Percentiles rank a stretch among this genome's conserved stretches.
Conservation (phyloP, 371 early-diverging fungal genomes). For the Rhizomucor pusillus region DNA sequence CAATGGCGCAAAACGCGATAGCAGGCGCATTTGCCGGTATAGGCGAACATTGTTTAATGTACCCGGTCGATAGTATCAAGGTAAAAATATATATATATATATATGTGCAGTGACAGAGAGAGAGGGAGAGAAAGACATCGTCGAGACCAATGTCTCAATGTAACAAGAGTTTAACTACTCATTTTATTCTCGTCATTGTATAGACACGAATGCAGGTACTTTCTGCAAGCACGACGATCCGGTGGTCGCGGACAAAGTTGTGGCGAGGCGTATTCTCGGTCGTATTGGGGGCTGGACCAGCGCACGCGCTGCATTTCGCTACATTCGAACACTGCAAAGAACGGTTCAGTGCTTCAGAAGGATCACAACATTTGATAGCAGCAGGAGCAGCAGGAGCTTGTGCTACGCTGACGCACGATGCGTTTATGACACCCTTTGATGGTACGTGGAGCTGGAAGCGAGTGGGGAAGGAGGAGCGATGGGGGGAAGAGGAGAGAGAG, state of each 20-base stretch:
- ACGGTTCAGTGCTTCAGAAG: constrained; percentile 47
- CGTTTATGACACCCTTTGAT: constrained; percentile 94
- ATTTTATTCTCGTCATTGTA: neutral
- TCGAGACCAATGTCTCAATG: neutral
- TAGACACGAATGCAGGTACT: constrained; percentile 50
- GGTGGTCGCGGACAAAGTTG: constrained; percentile 40
- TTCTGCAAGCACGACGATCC: constrained; percentile 9
- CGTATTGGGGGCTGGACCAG: constrained; percentile 91
- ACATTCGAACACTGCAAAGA: constrained; percentile 89
- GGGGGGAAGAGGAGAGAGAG: too few species aligned
- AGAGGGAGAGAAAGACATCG: too few species aligned
- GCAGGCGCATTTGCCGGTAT: constrained; percentile 97
- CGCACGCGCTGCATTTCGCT: constrained; percentile 95
- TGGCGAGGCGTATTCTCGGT: constrained; percentile 94
- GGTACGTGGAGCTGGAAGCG: constrained; percentile 38
- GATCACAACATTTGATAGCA: constrained; percentile 62
- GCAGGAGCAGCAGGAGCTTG: constrained; percentile 83
- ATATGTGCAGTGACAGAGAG: too few species aligned
- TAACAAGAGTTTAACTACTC: constrained; percentile 1
- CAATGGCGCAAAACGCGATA: constrained; percentile 75
- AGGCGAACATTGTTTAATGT: constrained; percentile 94
- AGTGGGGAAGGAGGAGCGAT: too few species aligned
- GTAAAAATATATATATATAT: too few species aligned
- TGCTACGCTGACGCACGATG: constrained; percentile 87
- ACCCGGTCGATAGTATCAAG: constrained; percentile 93